phyloP scores from a whole-genome alignment of 148 eudicot genomes.

The Euryodendron excelsum region DNA sequence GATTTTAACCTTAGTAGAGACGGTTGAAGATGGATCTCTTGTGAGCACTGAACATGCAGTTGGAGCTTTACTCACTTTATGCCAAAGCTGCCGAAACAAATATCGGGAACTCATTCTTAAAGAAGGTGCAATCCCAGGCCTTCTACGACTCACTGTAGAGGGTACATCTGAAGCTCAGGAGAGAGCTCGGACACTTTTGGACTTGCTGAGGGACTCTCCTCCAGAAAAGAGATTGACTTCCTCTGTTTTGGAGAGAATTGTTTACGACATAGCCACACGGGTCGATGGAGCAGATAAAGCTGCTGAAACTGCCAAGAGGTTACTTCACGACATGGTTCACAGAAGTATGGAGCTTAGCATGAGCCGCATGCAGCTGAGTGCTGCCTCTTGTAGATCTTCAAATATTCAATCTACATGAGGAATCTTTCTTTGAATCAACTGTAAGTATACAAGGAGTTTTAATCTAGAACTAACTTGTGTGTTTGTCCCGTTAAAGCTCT shows the following conservation, averaged over 20 bases:
- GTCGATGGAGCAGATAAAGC: conserved; percentile 61
- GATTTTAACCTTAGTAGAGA: conserved; percentile 64
- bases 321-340: conserved; percentile 62
- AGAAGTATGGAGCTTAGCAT: conserved; percentile 54
- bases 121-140: conserved; percentile 83
- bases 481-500: too few relatives aligned
- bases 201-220: conserved; percentile 60
- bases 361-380: conserved; percentile 39
- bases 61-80: conserved; percentile 58
- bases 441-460: background rate
- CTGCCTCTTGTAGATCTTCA: conserved; percentile 32
- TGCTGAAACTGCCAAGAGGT: conserved; percentile 58
- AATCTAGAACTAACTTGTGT: background rate
- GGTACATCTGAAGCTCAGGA: conserved; percentile 61
- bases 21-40: conserved; percentile 68
- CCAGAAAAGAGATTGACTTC: conserved; percentile 35
- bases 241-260: conserved; percentile 49
- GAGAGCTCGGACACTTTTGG: conserved; percentile 53
- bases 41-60: conserved; percentile 69
- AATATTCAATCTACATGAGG: conserved; percentile 3
- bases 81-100: conserved; percentile 54
- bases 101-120: conserved; percentile 64
- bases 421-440: background rate
- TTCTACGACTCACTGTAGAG: conserved; percentile 60
- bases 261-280: conserved; percentile 45